Base-by-base conservation (phyloP, 805 yeast genomes). In the Spathaspora hagerdaliae region DNA sequence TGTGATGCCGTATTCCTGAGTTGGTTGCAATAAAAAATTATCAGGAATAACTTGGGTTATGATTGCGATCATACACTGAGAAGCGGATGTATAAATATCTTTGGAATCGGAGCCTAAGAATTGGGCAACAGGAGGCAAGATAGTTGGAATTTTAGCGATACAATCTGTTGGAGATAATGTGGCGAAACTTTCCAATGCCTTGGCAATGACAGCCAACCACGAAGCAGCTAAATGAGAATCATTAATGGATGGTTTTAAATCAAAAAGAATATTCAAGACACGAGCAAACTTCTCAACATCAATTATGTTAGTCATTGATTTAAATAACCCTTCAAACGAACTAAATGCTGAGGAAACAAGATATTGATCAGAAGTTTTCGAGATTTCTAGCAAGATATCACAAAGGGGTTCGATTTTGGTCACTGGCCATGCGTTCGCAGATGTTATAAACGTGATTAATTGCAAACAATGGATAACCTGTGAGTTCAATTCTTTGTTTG, bases 161-260 rank as follows among this genome's bases (percentile, higher is more conserved):
- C 87, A 81, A 36, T 71, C 65, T 13, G 56, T 55, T 1, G 72
- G 67, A 42, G 67, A 60, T 49, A 70, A 60, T 27, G 46, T 42
- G 27, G 71, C 59, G 53, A 60, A 71, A 41, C 67, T 57, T 55
- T 67, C 73, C 49, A 69, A 69, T 39, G 92, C 96, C 57, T 89
- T 90, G 7, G 97, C 94, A 38, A 92, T 78, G 15, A 91, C 96
- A 1, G 97, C 96, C 36, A 90, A 76, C 99, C 99, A 94, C 10
- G 97, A 79, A 11, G 96, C 96, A 2, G 92, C 89, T 53, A 94
- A 75, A 61, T 89, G 91, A 29, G 84, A 74, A 59, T 94, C 98
- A 54, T 83, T 85, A 19, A 78, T 61, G 1, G 96, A 75, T 5
- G 99, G 99, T 53, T 82, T 83, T 58, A 91, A 73, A 49, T 85